Evolutionary conservation across 164 flowering plant species (phyloP), one percentile per base, ranked within the genome.

Genomic region (Akebia trifoliata): DNA sequence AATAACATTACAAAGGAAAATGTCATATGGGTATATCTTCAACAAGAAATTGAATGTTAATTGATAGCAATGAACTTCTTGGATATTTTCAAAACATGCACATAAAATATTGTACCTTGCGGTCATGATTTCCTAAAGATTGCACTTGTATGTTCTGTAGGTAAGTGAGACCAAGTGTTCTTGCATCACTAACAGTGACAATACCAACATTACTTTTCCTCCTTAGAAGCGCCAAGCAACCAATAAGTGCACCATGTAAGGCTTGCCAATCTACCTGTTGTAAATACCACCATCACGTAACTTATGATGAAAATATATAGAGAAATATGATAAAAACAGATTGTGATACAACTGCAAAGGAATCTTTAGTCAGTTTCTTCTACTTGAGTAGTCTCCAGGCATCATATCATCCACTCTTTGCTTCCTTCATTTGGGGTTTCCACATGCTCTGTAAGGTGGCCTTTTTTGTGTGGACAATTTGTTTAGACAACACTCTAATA

Each of bases 191-290:
- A 18, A 14, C 60, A 24, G 69, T 63, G 31, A 87, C 83, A 62
- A 47, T 65, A n/a, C 89, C 93, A 61, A 40, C 76, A 69, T 60
- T 59, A 50, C 24, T 48, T 66, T 83, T 84, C 66, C 99, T 81
- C 79, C 81, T 80, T 74, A 86, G 20, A 48, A 93, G 76, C 35
- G 88, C 89, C 80, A 90, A 73, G 65, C 97, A 90, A 58, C 99
- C 99, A 75, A 90, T 78, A 74, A 93, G 81, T 12, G 96, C 89
- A 61, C 99, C 99, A 56, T 77, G 88, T 62, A 90, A 64, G 35
- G 95, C 96, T 73, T 73, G 90, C 99, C 99, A 93, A 73, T 93
- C 99, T 90, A 87, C 86, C 97, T 93, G 93, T 73, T 69, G 63
- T 25, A 67, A 65, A 63, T 49, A 62, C 10, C 39, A 61, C 37